These are phyloP conservation scores for Trichophyton simii DNA, from an alignment of 2,329 filamentous ascomycete genomes.

Conservation along the genomic window DNA sequence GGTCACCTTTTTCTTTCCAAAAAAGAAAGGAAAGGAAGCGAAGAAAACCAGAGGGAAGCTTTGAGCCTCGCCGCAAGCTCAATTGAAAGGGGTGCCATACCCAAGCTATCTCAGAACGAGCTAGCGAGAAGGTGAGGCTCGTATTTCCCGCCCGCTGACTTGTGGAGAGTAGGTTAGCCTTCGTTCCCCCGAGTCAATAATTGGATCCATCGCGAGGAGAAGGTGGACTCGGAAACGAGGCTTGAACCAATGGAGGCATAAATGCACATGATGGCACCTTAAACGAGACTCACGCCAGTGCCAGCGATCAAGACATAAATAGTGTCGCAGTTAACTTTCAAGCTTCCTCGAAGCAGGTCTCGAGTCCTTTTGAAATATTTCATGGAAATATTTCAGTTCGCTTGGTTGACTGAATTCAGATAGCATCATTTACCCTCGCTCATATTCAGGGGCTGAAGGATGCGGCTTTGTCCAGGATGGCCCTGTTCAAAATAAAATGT, in stretches of 20 bases:
- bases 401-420: no score
- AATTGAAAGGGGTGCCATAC: not conserved
- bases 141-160: not conserved
- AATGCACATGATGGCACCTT: not conserved
- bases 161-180: not conserved
- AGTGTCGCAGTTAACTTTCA: not conserved
- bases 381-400: no score
- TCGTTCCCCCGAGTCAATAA: not conserved
- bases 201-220: not conserved
- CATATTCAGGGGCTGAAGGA: constrained; percentile 1
- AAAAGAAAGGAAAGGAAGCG: not conserved
- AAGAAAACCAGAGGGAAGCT: not conserved
- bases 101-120: not conserved
- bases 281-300: not conserved
- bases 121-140: not conserved
- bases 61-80: constrained; percentile 1
- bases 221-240: not conserved
- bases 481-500: not conserved
- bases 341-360: not conserved
- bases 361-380: no score
- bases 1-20: not conserved
- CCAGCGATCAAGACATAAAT: not conserved
- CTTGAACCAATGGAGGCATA: not conserved
- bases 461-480: not conserved
- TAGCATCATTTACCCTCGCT: not conserved